Percentiles rank a stretch among this genome's conserved stretches.
phyloP scores from a whole-genome alignment of 768 basidiomycete genomes.

The Tulasnella sp. region DNA sequence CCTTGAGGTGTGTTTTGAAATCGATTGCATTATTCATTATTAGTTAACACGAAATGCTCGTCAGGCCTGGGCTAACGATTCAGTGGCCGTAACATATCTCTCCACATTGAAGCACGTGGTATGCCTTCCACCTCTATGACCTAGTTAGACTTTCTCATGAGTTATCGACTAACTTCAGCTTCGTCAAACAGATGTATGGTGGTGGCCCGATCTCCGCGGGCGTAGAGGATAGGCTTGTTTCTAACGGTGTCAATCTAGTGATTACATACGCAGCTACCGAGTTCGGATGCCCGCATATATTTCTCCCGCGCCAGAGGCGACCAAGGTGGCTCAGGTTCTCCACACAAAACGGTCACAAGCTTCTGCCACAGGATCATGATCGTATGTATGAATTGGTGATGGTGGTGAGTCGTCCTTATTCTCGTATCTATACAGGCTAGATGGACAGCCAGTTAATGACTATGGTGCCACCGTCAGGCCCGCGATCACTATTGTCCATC shows the following conservation, averaged over 20 bases:
- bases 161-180: too few relatives aligned
- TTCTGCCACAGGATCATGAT: neutral
- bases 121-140: neutral
- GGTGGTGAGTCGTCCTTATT: too few relatives aligned
- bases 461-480: constrained; percentile 21
- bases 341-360: neutral
- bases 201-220: constrained; percentile 17
- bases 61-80: constrained; percentile 14
- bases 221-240: constrained; percentile 12
- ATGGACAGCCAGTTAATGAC: neutral
- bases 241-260: constrained; percentile 15
- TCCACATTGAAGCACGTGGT: constrained; percentile 17
- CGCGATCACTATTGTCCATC: constrained; percentile 13
- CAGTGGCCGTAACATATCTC: constrained; percentile 4
- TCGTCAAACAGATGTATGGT: constrained; percentile 13
- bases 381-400: too few relatives aligned
- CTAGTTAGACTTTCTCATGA: neutral
- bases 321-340: neutral
- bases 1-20: constrained; percentile 6
- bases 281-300: neutral
- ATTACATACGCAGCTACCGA: constrained; percentile 15
- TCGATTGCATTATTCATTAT: too few relatives aligned
- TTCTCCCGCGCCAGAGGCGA: neutral
- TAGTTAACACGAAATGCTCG: too few relatives aligned
- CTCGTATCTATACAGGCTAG: too few relatives aligned